phyloP scores from a whole-genome alignment of 352 stramenopile genomes.

The Aphanomyces stellatus region DNA sequence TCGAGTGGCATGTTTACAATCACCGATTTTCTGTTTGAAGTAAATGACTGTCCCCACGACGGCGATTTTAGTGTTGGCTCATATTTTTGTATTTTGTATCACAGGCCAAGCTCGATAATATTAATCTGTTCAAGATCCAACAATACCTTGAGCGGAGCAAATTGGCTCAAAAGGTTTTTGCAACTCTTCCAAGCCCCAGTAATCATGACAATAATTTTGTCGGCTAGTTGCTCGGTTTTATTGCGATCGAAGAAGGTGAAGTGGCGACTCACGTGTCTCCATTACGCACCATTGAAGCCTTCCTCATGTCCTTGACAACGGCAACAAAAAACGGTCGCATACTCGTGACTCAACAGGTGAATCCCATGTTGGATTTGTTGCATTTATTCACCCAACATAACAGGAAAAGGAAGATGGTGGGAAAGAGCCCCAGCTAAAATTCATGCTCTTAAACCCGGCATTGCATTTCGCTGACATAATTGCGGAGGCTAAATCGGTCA shows the following conservation, averaged over 20 bases:
- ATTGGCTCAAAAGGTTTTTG: constrained; percentile 75
- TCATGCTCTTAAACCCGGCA: constrained; percentile 93
- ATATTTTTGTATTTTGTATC: background rate
- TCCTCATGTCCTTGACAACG: constrained; percentile 71
- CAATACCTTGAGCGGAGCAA: constrained; percentile 71
- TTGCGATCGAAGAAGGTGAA: constrained; percentile 21
- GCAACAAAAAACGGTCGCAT: constrained; percentile 60
- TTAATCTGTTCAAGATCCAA: constrained; percentile 87
- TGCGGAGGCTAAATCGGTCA: constrained; percentile 88
- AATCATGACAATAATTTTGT: background rate
- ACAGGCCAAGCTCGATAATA: constrained; percentile 41
- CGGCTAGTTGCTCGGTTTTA: constrained; percentile 21
- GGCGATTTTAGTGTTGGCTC: background rate
- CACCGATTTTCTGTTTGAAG: constrained; percentile 81
- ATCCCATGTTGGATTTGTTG: no score
- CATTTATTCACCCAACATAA: no score
- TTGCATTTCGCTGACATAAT: constrained; percentile 94
- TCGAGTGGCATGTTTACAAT: constrained; percentile 49
- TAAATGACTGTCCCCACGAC: no score
- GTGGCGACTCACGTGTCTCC: constrained; percentile 78
- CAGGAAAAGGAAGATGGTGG: constrained; percentile 22
- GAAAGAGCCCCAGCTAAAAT: constrained; percentile 77
- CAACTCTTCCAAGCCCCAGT: constrained; percentile 2
- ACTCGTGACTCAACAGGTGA: constrained; percentile 34
- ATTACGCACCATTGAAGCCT: constrained; percentile 59